Evolutionary conservation across 73 alveolate genomes (phyloP), one percentile per base, ranked within the genome.

Genomic region (Effrenium voratum): DNA sequence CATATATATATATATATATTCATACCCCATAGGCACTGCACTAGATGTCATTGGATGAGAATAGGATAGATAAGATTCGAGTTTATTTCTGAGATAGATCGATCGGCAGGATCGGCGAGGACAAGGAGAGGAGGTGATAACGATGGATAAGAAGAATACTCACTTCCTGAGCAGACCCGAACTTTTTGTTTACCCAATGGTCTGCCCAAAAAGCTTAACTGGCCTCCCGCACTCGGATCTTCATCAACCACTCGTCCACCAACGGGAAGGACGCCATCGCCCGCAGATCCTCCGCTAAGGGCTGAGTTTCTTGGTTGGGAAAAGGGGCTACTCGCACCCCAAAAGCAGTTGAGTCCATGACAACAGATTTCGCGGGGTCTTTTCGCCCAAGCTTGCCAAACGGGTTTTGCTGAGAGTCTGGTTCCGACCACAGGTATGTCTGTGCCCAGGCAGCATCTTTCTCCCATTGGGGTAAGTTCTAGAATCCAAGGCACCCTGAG

Each of bases 211-310:
- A 8, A 52, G 19, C 63, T 19, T 19, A 12, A 8, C 26, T 19
- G 63, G 79, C 87, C 87, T 77, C 87, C 28, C 40, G 87, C 24
- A 77, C 63, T 24, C 87, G 87, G 87, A 77, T 60, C 36, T 77
- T 77, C 87, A 77, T 77, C 63, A 77, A 43, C 87, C 87, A 77
- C 87, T 77, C 87, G 19, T 77, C 87, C 57, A 77, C 87, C 60
- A 77, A 46, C 36, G 87, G 87, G 60, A 77, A 77, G 63, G 63
- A 43, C 60, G 40, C 43, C 60, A 77, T 36, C 43, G 87, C 87
- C 22, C 63, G 28, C 87, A 77, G 19, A 38, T 77, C 87, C 87
- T 77, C n/a, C 63, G 40, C n/a, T n/a, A n/a, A n/a, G n/a, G n/a
- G n/a, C n/a, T n/a, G n/a, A n/a, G n/a, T n/a, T n/a, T n/a, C n/a